Base-by-base conservation (phyloP, 2,329 filamentous ascomycete genomes). In the Stachybotrys elegans region DNA sequence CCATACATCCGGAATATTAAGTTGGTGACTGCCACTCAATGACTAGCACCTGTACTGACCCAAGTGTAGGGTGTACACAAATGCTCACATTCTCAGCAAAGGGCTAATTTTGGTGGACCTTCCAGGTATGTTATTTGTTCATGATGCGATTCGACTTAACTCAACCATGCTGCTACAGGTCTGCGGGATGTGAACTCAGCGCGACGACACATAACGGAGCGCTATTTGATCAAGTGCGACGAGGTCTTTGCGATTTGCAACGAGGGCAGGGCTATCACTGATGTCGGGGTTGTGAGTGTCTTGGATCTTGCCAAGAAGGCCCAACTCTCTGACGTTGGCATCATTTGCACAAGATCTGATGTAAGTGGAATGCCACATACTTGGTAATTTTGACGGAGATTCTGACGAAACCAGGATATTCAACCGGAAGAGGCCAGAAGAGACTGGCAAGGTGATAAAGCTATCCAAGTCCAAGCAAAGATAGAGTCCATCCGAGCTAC, bases 21-120 rank as follows among this genome's bases (percentile, higher is more conserved):
- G 70, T 71, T 46, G 27, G 61, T 37, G 1, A 6, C 12, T n/a
- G 5, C 6, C 19, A 16, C 6, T n/a, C 3, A 2, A 3, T 14
- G 4, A 4, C n/a, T n/a, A n/a, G n/a, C n/a, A n/a, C n/a, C n/a
- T n/a, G n/a, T n/a, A n/a, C n/a, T n/a, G n/a, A n/a, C n/a, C n/a
- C n/a, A n/a, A n/a, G n/a, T 17, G n/a, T 29, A 73, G 70, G 40
- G 69, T 76, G 1, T 69, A 58, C 32, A 48, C 67, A 11, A 67
- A 69, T 13, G 64, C 72, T 1, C 56, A 72, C 46, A 72, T 76
- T 16, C 51, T 76, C 8, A 72, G 69, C 44, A 70, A 66, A 43
- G 73, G 72, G 0, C 59, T 76, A 1, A 53, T 75, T 4, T 60
- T 76, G 6, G 71, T 71, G 0, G 72, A 76, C 45, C 62, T 76